Evolutionary conservation across 495 filamentous ascomycete genomes (phyloP), one percentile per base, ranked within the genome.

Genomic region (Penicillium longicatenatum): DNA sequence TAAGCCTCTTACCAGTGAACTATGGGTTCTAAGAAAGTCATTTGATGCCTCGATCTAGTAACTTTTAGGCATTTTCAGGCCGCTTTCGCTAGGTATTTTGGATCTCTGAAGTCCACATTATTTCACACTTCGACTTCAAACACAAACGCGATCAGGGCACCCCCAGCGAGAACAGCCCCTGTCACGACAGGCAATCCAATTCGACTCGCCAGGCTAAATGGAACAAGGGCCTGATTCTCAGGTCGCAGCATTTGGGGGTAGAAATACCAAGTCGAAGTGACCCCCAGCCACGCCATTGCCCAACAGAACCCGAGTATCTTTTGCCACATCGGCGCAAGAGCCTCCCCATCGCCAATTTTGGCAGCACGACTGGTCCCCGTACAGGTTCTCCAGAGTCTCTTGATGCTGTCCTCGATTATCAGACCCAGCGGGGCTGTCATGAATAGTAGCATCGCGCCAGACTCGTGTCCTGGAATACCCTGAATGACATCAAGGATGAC

Each of bases 381-480:
- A 51, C 35, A 9, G 16, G 8, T 26, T 50, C 17, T 49, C 59
- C 59, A 68, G 8, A 59, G 6, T 4, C 11, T 45, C 52, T 66
- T 67, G 35, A 73, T 45, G n/a, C 49, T 55, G 60, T 72, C 71
- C 55, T 66, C 64, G 22, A 63, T 58, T 51, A 70, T 54, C 0
- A 72, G 53, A 2, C 64, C 75, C 14, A 79, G 14, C 5, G 67
- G 64, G 33, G 70, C 69, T 17, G 58, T 41, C 12, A 53, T 22
- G 42, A 79, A 79, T 42, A 76, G 76, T 24, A 63, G 52, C 26
- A 73, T 52, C 11, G 58, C 62, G 7, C 66, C 64, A 8, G 71
- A 68, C 30, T 64, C 52, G 12, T 56, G 52, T 7, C 61, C 50
- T 7, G 65, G 55, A 0, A 65, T 58, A 11, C 74, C 69, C 29